Base-by-base conservation (phyloP, 2,329 filamentous ascomycete genomes). In the Nemania diffusa region DNA sequence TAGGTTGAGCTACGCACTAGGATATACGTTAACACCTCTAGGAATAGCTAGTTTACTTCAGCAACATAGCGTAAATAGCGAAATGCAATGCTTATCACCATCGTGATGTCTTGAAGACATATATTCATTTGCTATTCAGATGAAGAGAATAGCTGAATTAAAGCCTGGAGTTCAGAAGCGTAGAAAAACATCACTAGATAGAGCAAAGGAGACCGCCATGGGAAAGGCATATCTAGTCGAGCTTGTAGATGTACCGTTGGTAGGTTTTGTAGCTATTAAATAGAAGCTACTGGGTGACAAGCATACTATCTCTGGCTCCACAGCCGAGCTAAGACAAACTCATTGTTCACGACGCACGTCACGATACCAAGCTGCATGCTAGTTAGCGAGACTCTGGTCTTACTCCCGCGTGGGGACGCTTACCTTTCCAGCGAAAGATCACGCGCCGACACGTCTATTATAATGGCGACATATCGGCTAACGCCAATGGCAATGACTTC, bases 381-480 rank as follows among this genome's bases (percentile, higher is more conserved):
- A 50, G 53, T 69, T 51, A 69, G 64, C 51, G 26, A 62, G 27
- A 20, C 3, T 42, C 26, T 26, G n/a, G 20, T 52, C 5, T 22
- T 22, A 15, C 37, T 11, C 40, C 24, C 2, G 5, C 5, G n/a
- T n/a, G 20, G 22, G 55, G 29, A 24, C 20, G 32, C 68, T 70
- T 67, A 71, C 70, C 65, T 64, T 53, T 53, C 17, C 13, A 64
- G 57, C 64, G 22, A 40, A 22, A 15, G 65, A 65, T 65, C 67
- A 62, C 40, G 69, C 68, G 74, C 75, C 75, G 75, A 77, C 73
- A 73, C 73, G 75, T 76, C 74, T 74, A 70, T 71, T 68, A 70
- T 72, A 72, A 68, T 71, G 72, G 71, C 68, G 73, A 77, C 76
- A 77, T 72, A 73, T 76, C 76, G 76, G 76, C 76, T 71, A 69